Evolutionary conservation across 441 rosid species (phyloP).

Genomic region (Corymbia calophylla): DNA sequence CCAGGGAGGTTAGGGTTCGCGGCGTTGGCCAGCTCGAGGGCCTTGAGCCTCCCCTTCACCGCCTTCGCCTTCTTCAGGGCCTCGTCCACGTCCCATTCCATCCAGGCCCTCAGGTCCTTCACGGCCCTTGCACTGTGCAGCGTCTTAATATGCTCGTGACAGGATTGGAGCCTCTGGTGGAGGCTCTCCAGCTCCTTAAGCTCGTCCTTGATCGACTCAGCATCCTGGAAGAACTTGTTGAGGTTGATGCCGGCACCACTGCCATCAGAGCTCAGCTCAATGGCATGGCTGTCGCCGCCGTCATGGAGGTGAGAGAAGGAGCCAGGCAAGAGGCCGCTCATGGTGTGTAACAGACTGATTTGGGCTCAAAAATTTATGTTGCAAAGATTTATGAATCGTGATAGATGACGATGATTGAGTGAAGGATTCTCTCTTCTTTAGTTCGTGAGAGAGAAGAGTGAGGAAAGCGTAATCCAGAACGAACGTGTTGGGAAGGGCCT

Average conservation of each 20-base stretch:
- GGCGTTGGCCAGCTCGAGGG: conserved; percentile 66
- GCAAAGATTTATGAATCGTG: not conserved
- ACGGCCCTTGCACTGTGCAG: conserved; percentile 59
- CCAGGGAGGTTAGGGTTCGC: conserved; percentile 56
- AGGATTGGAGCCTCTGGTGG: conserved; percentile 40
- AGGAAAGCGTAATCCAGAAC: not conserved
- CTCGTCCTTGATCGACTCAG: conserved; percentile 59
- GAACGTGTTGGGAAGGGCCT: not conserved
- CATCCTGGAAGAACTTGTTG: conserved; percentile 65
- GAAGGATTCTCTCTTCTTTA: not conserved
- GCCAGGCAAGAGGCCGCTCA: conserved; percentile 70
- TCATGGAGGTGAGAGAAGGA: conserved; percentile 70
- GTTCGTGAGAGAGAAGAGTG: not conserved
- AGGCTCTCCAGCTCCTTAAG: conserved; percentile 57
- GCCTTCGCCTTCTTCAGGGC: conserved; percentile 71
- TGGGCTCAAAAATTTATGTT: not conserved
- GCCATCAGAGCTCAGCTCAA: conserved; percentile 36
- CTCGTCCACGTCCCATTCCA: conserved; percentile 66
- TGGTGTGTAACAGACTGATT: not conserved
- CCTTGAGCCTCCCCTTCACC: conserved; percentile 66
- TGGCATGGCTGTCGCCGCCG: conserved; percentile 20
- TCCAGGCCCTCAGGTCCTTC: conserved; percentile 44
- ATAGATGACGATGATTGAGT: not conserved
- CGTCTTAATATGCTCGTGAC: conserved; percentile 75
- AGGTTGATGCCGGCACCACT: conserved; percentile 28